Evolutionary conservation across 257 asterid genomes (phyloP), one percentile per base, ranked within the genome.

Genomic region (Solanum microdontum): DNA sequence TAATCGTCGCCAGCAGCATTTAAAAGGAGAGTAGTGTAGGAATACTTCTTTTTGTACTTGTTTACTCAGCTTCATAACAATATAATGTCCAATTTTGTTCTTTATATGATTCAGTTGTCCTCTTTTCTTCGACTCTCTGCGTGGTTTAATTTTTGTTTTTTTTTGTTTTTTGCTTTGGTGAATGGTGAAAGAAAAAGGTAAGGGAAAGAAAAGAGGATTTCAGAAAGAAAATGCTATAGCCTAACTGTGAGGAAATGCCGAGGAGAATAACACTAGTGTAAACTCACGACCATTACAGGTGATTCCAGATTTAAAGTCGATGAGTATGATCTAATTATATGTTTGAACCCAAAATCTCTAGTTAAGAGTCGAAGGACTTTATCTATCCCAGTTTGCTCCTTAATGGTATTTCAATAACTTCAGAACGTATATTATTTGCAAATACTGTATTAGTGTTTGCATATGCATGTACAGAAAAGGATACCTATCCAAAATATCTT

Each of bases 11-110:
- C 89, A 24, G 79, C 93, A 64, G 45, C 93, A 82, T 79, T 87
- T 88, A 17, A 96, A 95, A 90, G 89, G 87, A 51, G 98, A 94
- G 82, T 96, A 88, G 89, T 86, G 68, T 48, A 21, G 30, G 51
- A 74, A 23, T 37, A 36, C 32, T 74, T 36, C 19, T 34, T 72
- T 72, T 23, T 23, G 2, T 4, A 62, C 69, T 62, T 62, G 66
- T 58, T 58, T 10, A 34, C 79, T 72, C 79, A 72, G n/a, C 79
- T 72, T 8, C 43, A 4, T 30, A 32, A 2, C 43, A 15, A 17
- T 32, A 24, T 24, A 2, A 64, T 24, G 72, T 64, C 4, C 43
- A 32, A 32, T 30, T 70, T 72, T 70, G 39, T 70, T 70, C 37
- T 73, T 32, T 8, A 19, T 37, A 33, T 73, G 80, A 36, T 32